A percentile compares a stretch with the other conserved stretches of the same genome.
phyloP scores from a whole-genome alignment of 768 basidiomycete species.

The Mycena metata region DNA sequence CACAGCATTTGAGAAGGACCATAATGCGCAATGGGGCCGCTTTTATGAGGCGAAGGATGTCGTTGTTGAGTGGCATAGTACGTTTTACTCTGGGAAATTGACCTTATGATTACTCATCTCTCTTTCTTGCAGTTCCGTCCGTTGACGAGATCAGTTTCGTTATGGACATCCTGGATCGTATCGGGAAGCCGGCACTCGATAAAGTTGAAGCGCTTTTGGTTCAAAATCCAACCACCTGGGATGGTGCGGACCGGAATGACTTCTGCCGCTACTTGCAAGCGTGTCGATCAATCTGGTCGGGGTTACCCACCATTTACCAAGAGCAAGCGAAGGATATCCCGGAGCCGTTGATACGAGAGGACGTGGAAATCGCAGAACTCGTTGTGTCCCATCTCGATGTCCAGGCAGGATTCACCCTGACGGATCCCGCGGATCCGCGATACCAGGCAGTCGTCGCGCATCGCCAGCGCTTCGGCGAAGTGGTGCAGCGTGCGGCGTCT shows the following conservation, averaged over 20 bases:
- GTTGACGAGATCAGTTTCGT: conserved; percentile 83
- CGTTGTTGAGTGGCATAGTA: conserved; percentile 90
- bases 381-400: conserved; percentile 76
- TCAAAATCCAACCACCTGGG: conserved; percentile 67
- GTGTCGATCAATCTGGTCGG: conserved; percentile 82
- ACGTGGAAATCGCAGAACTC: conserved; percentile 78
- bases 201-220: conserved; percentile 74
- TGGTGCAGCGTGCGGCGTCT: conserved; percentile 76
- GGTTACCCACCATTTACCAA: conserved; percentile 78
- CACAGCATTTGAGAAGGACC: conserved; percentile 72
- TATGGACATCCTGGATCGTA: conserved; percentile 78
- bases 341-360: conserved; percentile 69
- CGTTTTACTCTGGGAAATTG: neutral
- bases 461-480: conserved; percentile 74
- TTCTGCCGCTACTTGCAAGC: conserved; percentile 86
- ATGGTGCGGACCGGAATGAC: conserved; percentile 78
- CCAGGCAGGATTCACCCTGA: conserved; percentile 80
- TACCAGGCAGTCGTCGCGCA: conserved; percentile 74
- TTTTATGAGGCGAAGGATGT: conserved; percentile 85
- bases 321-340: conserved; percentile 69
- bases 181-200: conserved; percentile 76
- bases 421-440: conserved; percentile 78
- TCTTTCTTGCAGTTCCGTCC: conserved; percentile 66
- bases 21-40: conserved; percentile 83
- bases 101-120: neutral